Base-by-base conservation (phyloP, 306 rosid genomes). In the Lablab purpureus region DNA sequence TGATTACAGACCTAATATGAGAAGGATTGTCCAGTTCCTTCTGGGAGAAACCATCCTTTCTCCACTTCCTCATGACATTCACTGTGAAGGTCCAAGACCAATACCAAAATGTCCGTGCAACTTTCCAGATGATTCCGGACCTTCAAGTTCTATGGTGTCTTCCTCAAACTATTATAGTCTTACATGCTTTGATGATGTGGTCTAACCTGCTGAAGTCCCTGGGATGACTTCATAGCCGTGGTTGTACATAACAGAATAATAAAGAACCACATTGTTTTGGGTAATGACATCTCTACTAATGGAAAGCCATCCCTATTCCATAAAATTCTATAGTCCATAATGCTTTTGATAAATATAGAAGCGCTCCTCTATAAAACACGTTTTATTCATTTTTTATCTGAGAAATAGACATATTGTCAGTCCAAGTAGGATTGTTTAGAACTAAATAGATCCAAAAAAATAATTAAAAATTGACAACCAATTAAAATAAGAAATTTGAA, bases 1-100 rank as follows among this genome's bases (percentile, higher is more conserved):
- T 34, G 75, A 67, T 4, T 46, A 18, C 27, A 76, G 80, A 60
- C 83, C 87, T 40, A 82, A 32, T 22, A 87, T 82, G 88, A 75
- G 75, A 66, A 21, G 51, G 69, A 72, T 76, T 54, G 81, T 82
- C 27, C 81, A 75, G 43, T 67, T 66, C 66, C 82, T 87, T 41
- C 36, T 27, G 27, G 10, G 79, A 70, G 86, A 84, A 46, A 50
- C 60, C 30, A 46, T 10, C 69, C 80, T 80, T 76, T 73, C 78
- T 30, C 37, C 66, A 2, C 17, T 73, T 41, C 78, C 83, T 25
- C 65, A 46, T 58, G 83, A 67, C 60, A 59, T 77, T 73, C 73
- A 55, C 43, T 0, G 66, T 2, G 81, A 81, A 46, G 41, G n/a
- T 60, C 69, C 64, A 6, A 50, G 15, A 70, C 10, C 58, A 63